Percentiles rank a stretch among this genome's conserved stretches.
Conservation (phyloP, 179 eudicot genomes). For the Amaranthus tricolor region DNA sequence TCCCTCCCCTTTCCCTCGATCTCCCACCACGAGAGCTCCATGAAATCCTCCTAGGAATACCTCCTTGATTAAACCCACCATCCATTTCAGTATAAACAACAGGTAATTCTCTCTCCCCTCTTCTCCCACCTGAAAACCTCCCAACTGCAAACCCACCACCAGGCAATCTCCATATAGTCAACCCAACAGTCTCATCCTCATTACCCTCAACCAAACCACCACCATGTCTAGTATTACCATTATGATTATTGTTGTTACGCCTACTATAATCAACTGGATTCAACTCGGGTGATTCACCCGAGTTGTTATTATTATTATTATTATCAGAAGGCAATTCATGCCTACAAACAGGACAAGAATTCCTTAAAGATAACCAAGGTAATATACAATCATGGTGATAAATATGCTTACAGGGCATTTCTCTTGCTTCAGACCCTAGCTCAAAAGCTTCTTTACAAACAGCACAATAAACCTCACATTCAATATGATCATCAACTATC, state of each 20-base stretch:
- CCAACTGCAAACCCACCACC: slow-evolving; percentile 54
- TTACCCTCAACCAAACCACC: slow-evolving; percentile 20
- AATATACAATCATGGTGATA: slow-evolving; percentile 69
- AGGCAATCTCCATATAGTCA: slow-evolving; percentile 49
- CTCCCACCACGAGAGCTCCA: slow-evolving; percentile 41
- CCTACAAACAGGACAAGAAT: slow-evolving; percentile 79
- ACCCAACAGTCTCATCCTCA: slow-evolving; percentile 43
- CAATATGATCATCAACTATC: slow-evolving; percentile 42
- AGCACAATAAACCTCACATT: slow-evolving; percentile 52
- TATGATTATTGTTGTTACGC: no score
- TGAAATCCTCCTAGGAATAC: slow-evolving; percentile 45
- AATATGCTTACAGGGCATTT: slow-evolving; percentile 82
- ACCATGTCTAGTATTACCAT: background rate
- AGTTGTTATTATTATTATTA: background rate
- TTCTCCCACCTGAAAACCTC: slow-evolving; percentile 44
- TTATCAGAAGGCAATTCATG: slow-evolving; percentile 51
- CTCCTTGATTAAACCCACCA: slow-evolving; percentile 72
- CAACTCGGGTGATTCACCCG: slow-evolving; percentile 14
- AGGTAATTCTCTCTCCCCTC: slow-evolving; percentile 73
- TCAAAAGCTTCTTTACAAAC: slow-evolving; percentile 78
- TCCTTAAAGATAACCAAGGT: slow-evolving; percentile 60
- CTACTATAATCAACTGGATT: slow-evolving; percentile 12
- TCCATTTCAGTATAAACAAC: slow-evolving; percentile 95
- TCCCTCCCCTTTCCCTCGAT: slow-evolving; percentile 34
- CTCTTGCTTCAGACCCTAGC: slow-evolving; percentile 51